Base-by-base conservation (phyloP, 2,329 filamentous ascomycete species). In the Geosmithia putterillii region DNA sequence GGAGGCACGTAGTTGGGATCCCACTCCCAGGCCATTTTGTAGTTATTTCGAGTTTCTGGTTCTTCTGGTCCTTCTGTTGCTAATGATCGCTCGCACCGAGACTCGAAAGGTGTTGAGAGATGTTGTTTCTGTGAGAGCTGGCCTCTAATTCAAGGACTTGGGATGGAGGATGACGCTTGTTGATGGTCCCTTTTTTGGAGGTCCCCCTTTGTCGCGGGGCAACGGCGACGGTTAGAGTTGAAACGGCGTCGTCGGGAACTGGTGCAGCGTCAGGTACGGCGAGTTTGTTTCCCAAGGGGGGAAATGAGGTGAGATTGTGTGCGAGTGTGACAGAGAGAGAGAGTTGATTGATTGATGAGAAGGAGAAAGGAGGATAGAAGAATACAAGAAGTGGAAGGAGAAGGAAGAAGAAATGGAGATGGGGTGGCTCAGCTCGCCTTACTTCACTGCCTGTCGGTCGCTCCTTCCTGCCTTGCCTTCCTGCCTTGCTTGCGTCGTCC, bases 1-100 rank as follows among this genome's bases (percentile, higher is more conserved):
- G 60, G 60, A 43, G 75, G 74, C 37, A 79, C 63, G 50, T 66
- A 62, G 52, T 76, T 69, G 35, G 73, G 64, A 54, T 77, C 65
- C 55, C 73, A 61, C 49, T 76, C 71, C 52, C 76, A 50, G 48
- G 67, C 63, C 62, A 73, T 70, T 19, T 19, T 42, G 32, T 10
- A 10, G 3, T n/a, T n/a, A n/a, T n/a, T n/a, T n/a, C n/a, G n/a
- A n/a, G n/a, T n/a, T n/a, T n/a, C n/a, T n/a, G n/a, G n/a, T n/a
- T n/a, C n/a, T n/a, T 37, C 35, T 37, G 15, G 35, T 18, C 6
- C 6, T 37, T 18, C 9, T 37, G 35, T 18, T 4, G 15, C 10
- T 32, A 32, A 12, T 6, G 3, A 12, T 12, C 10, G 28, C 28
- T 32, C 10, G 10, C 28, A 12, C 4, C 28, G 10, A 32, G 10